phyloP scores from a whole-genome alignment of 768 basidiomycete species.

The Rossbeevera mucosa region DNA sequence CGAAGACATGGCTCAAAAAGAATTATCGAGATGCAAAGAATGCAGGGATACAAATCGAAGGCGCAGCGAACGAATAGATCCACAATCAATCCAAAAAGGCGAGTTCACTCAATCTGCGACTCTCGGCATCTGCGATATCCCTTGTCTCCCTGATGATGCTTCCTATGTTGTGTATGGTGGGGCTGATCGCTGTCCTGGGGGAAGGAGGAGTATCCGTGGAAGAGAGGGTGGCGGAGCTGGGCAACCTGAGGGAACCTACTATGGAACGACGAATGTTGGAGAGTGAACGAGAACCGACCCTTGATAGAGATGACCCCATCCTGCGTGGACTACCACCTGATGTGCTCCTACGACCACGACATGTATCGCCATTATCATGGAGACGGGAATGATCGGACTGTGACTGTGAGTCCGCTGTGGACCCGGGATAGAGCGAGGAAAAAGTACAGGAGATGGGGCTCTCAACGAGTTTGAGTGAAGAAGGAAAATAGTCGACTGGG shows the following conservation, averaged over 20 bases:
- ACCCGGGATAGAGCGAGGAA: constrained; percentile 18
- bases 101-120: constrained; percentile 63
- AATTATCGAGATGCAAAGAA: neutral
- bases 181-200: constrained; percentile 44
- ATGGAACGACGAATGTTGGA: constrained; percentile 45
- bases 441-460: constrained; percentile 25
- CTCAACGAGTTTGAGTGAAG: constrained; percentile 12
- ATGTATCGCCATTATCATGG: constrained; percentile 14
- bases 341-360: constrained; percentile 19
- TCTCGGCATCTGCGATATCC: constrained; percentile 63
- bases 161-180: constrained; percentile 56
- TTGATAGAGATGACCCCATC: constrained; percentile 16
- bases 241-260: constrained; percentile 28
- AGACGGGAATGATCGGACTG: constrained; percentile 7
- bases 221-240: constrained; percentile 18
- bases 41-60: neutral
- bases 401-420: constrained; percentile 11
- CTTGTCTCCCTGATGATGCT: constrained; percentile 51
- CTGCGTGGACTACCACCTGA: constrained; percentile 14
- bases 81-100: constrained; percentile 50
- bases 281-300: constrained; percentile 36
- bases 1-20: neutral
- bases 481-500: constrained; percentile 1
- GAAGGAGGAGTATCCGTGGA: constrained; percentile 36
- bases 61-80: neutral